Percentiles rank a stretch among this genome's conserved stretches.
These are phyloP conservation scores for Secale cereale DNA, from an alignment of 176 grass and related monocot genomes.

Conservation along the genomic window DNA sequence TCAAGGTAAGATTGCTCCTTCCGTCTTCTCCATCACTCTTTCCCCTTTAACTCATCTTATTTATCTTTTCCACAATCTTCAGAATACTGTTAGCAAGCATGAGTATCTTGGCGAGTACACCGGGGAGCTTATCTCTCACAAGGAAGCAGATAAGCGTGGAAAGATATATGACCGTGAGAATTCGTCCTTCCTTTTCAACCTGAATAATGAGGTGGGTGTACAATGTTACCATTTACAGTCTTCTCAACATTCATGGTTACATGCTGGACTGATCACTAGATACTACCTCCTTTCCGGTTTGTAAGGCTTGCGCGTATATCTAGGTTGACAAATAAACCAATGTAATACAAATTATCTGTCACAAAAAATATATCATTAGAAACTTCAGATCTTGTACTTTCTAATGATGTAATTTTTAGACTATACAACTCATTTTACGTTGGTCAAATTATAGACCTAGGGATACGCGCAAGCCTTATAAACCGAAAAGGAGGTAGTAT, in stretches of 20 bases:
- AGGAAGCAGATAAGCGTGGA: slow-evolving; percentile 93
- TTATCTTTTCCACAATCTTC: slow-evolving; percentile 29
- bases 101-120: slow-evolving; percentile 98
- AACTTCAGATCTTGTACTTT: no score
- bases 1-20: slow-evolving; percentile 57
- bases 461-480: no score
- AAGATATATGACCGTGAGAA: slow-evolving; percentile 99
- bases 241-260: not conserved
- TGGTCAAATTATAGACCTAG: no score
- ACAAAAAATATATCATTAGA: no score
- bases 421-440: no score
- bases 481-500: no score
- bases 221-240: not conserved
- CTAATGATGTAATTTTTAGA: no score
- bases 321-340: no score
- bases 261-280: not conserved
- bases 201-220: slow-evolving; percentile 81
- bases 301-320: no score
- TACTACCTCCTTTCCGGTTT: no score
- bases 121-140: slow-evolving; percentile 92
- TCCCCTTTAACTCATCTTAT: not conserved
- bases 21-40: not conserved
- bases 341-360: no score
- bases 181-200: slow-evolving; percentile 93
- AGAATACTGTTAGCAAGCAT: slow-evolving; percentile 94